Percentiles rank a stretch among this genome's conserved stretches.
These are phyloP conservation scores for Panaeolus papilionaceus DNA, from an alignment of 768 basidiomycete species.

Conservation along the genomic window DNA sequence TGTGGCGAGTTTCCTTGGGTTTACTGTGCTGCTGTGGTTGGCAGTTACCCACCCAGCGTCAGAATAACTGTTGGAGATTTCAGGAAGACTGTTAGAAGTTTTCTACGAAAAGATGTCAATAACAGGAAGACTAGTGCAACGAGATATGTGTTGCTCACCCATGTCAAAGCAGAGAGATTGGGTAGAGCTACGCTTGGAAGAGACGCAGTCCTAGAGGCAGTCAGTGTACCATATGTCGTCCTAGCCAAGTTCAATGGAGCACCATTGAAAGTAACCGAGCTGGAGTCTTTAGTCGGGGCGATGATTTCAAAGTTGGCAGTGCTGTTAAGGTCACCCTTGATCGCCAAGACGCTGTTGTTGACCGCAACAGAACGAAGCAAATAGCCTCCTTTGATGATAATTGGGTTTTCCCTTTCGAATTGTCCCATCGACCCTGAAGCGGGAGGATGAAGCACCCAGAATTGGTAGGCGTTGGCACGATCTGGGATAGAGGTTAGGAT, in stretches of 20 bases:
- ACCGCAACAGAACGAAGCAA: slow-evolving; percentile 47
- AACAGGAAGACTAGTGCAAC: too few species aligned
- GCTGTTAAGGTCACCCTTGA: slow-evolving; percentile 50
- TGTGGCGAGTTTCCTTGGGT: slow-evolving; percentile 43
- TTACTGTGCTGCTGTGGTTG: slow-evolving; percentile 46
- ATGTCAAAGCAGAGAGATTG: slow-evolving; percentile 39
- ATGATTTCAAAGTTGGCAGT: slow-evolving; percentile 54
- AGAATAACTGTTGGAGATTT: slow-evolving; percentile 44
- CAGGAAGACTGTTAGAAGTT: slow-evolving; percentile 49
- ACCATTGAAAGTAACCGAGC: slow-evolving; percentile 50
- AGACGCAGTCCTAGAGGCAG: slow-evolving; percentile 34
- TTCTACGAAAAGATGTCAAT: slow-evolving; percentile 32
- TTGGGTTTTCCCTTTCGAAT: slow-evolving; percentile 47
- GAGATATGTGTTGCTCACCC: slow-evolving; percentile 34
- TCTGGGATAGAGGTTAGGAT: slow-evolving; percentile 34
- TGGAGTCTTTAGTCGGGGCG: slow-evolving; percentile 46
- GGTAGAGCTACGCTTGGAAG: slow-evolving; percentile 44
- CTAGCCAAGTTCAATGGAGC: slow-evolving; percentile 35
- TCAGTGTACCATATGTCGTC: slow-evolving; percentile 50
- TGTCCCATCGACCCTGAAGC: slow-evolving; percentile 41
- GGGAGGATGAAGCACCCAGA: slow-evolving; percentile 55
- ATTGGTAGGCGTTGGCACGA: slow-evolving; percentile 54
- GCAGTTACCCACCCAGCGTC: slow-evolving; percentile 52
- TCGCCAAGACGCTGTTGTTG: slow-evolving; percentile 42
- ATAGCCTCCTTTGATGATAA: slow-evolving; percentile 58